A percentile compares a stretch with the other conserved stretches of the same genome.
Evolutionary conservation across 306 rosid species (phyloP).

Genomic region (Dryas drummondii): DNA sequence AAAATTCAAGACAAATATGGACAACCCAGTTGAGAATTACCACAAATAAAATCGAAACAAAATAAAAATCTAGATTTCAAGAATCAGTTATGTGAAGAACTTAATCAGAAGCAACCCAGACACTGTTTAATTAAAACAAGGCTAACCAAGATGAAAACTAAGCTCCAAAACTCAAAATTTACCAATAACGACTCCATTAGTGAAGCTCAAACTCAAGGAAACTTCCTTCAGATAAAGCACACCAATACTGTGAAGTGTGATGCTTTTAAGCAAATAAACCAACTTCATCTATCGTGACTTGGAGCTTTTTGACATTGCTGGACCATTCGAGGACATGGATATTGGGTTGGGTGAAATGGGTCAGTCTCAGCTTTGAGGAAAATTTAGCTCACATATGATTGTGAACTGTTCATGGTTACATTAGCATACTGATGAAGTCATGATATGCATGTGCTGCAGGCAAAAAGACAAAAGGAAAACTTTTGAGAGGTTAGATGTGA

Average conservation of each 20-base stretch:
- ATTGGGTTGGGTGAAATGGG: slow-evolving; percentile 25
- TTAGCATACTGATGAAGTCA: not conserved
- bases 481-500: not conserved
- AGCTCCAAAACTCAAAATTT: slow-evolving; percentile 26
- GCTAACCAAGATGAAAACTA: slow-evolving; percentile 30
- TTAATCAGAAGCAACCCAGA: slow-evolving; percentile 41
- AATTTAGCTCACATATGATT: not conserved
- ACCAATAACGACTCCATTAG: slow-evolving; percentile 22
- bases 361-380: slow-evolving; percentile 18
- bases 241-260: slow-evolving; percentile 1
- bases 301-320: slow-evolving; percentile 5
- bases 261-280: slow-evolving; percentile 13
- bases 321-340: slow-evolving; percentile 2
- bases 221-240: slow-evolving; percentile 24
- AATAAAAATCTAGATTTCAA: slow-evolving; percentile 3
- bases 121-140: slow-evolving; percentile 10
- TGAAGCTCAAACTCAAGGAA: slow-evolving; percentile 25
- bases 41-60: not conserved
- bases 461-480: not conserved
- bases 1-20: not conserved
- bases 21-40: not conserved
- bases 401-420: not conserved
- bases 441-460: not conserved
- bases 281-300: slow-evolving; percentile 7
- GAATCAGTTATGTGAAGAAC: not conserved